phyloP scores from a whole-genome alignment of 495 filamentous ascomycete genomes.

The Ramalina intermedia region DNA sequence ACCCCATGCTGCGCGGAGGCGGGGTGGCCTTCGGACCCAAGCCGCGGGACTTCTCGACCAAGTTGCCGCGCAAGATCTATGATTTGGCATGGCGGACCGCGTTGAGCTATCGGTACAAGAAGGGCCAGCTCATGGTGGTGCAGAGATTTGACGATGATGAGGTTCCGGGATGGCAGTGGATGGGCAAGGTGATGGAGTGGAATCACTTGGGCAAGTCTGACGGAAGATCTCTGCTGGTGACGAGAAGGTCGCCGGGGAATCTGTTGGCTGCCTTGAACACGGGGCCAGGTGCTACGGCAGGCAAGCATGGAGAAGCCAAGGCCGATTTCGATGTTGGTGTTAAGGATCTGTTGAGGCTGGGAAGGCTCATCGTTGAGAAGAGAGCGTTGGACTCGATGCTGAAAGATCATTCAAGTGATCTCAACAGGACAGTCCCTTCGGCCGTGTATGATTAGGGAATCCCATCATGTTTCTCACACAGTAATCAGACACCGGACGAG shows the following conservation, averaged over 20 bases:
- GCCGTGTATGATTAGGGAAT: slow-evolving; percentile 3
- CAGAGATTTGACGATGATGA: slow-evolving; percentile 54
- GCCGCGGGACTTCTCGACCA: slow-evolving; percentile 75
- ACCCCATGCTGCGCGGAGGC: slow-evolving; percentile 72
- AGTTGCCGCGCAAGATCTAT: slow-evolving; percentile 78
- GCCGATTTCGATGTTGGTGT: slow-evolving; percentile 70
- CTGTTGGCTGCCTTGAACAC: slow-evolving; percentile 43
- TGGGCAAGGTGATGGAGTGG: slow-evolving; percentile 46
- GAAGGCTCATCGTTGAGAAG: slow-evolving; percentile 75
- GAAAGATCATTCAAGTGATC: slow-evolving; percentile 59
- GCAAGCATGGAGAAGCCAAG: slow-evolving; percentile 53
- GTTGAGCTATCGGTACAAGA: slow-evolving; percentile 74
- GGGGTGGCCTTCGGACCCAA: slow-evolving; percentile 78
- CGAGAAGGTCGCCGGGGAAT: slow-evolving; percentile 35
- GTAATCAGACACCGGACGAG: no score
- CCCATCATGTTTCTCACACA: neutral
- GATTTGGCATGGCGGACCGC: slow-evolving; percentile 93
- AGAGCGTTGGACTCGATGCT: slow-evolving; percentile 63
- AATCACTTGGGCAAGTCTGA: slow-evolving; percentile 57
- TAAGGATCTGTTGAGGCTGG: slow-evolving; percentile 77
- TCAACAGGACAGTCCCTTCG: slow-evolving; percentile 22
- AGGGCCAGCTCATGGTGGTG: slow-evolving; percentile 74
- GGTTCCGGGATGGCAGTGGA: slow-evolving; percentile 38
- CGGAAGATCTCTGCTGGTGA: slow-evolving; percentile 70
- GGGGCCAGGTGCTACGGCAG: slow-evolving; percentile 24